Evolutionary conservation across 257 asterid genomes (phyloP).

Genomic region (Nicotiana attenuata): DNA sequence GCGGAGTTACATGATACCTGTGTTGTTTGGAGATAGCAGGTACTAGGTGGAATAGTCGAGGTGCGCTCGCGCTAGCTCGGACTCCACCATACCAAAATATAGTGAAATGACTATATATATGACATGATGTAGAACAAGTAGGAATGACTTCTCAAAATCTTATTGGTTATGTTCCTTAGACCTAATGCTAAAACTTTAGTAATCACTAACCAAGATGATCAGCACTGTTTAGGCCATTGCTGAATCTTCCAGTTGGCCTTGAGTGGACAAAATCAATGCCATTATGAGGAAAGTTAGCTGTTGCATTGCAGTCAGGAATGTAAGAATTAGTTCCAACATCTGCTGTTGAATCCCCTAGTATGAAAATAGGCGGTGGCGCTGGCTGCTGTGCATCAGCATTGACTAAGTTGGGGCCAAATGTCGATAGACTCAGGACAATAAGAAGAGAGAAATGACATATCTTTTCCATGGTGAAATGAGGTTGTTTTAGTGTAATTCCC

Average conservation of each 20-base stretch:
- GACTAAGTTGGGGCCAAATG: conserved; percentile 21
- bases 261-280: conserved; percentile 61
- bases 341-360: conserved; percentile 74
- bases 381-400: conserved; percentile 11
- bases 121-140: background rate
- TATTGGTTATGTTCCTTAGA: background rate
- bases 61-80: background rate
- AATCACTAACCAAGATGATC: conserved; percentile 46
- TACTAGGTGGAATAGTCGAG: background rate
- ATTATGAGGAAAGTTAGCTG: conserved; percentile 46
- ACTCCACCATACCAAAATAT: background rate
- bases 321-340: conserved; percentile 69
- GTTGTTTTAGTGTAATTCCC: background rate
- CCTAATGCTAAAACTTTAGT: background rate
- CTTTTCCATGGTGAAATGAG: background rate
- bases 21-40: background rate
- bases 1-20: background rate
- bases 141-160: background rate
- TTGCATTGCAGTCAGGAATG: conserved; percentile 20
- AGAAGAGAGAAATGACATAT: conserved; percentile 2
- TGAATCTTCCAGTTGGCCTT: conserved; percentile 70
- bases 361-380: conserved; percentile 38
- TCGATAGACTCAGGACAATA: background rate
- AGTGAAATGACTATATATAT: background rate
- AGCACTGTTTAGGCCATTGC: conserved; percentile 72